Base-by-base conservation (phyloP, 2,329 filamentous ascomycete species). In the Aphanocladium album region DNA sequence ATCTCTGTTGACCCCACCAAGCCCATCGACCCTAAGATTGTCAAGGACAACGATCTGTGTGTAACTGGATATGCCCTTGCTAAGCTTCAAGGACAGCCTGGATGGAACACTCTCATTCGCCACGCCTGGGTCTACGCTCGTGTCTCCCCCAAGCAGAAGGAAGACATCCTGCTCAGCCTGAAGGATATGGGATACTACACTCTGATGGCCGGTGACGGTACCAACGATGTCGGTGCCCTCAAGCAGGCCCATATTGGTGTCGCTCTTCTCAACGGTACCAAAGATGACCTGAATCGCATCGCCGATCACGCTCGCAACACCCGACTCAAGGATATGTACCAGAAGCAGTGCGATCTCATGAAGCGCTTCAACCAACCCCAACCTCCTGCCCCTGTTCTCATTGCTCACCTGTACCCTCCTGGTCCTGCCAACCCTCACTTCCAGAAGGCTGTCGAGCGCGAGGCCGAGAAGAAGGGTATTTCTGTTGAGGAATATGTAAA, bases 191-290 rank as follows among this genome's bases (percentile, higher is more conserved):
- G 95, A 54, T 99, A 99, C 79, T 97, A 95, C 63, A 99, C 95
- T 33, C 84, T 99, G 64, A 99, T 99, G 95, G 96, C 93, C 68
- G 95, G 95, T 75, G 95, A 99, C 70, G 95, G 95, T 65, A 99
- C 95, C 60, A 99, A 99, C 74, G 95, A 99, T 71, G 95, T 99
- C 60, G 95, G 95, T 65, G 95, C 95, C 49, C 80, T 99, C 70
- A 99, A 99, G 81, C 95, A 99, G 77, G 95, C 95, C 45, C 95
- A 99, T 72, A 92, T 99, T 65, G 95, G 95, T 76, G 90, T 99
- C 64, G 95, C 95, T 23, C 86, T 99, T 54, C 85, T 99, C 67
- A 99, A 99, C 75, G 95, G 95, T 64, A 96, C 93, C 1, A 89
- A 87, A 66, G 90, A 98, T 23, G 95, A 98, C 72, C 83, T 99